Conservation (phyloP, 257 asterid species). For the Solanum chmielewskii region DNA sequence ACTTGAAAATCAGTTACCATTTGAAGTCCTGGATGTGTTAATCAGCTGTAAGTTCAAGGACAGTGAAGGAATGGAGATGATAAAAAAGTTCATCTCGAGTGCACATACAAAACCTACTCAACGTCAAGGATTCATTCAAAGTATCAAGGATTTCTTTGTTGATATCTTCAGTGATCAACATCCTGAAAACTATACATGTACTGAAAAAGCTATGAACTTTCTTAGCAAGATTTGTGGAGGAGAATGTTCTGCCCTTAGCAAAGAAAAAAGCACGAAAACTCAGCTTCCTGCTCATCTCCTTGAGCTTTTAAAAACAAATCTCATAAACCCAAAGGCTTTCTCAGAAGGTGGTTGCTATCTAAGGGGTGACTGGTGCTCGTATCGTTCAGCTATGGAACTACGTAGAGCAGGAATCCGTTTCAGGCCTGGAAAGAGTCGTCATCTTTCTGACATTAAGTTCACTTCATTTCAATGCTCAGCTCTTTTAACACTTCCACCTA, state of each 20-base stretch:
- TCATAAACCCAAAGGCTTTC: neutral
- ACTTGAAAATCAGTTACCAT: constrained; percentile 9
- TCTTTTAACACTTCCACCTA: neutral
- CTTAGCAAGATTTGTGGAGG: neutral
- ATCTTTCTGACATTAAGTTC: neutral
- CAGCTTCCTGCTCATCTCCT: neutral
- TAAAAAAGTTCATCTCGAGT: neutral
- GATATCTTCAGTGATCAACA: neutral
- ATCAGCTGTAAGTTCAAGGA: neutral
- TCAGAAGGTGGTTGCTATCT: neutral
- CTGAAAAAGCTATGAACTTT: neutral
- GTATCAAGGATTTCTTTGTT: neutral
- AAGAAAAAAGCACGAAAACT: neutral
- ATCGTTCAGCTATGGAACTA: neutral
- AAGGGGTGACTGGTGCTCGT: neutral
- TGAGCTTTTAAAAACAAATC: neutral
- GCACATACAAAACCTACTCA: neutral
- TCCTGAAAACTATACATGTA: neutral
- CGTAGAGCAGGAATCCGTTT: neutral
- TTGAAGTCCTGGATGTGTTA: neutral
- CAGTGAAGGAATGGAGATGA: neutral
- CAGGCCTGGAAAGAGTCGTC: neutral
- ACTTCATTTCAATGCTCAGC: neutral
- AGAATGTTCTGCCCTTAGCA: neutral
- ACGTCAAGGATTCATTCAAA: neutral